Evolutionary conservation across 169 alveolate genomes (phyloP), one percentile per base, ranked within the genome.

Genomic region (Plasmodium reichenowi): DNA sequence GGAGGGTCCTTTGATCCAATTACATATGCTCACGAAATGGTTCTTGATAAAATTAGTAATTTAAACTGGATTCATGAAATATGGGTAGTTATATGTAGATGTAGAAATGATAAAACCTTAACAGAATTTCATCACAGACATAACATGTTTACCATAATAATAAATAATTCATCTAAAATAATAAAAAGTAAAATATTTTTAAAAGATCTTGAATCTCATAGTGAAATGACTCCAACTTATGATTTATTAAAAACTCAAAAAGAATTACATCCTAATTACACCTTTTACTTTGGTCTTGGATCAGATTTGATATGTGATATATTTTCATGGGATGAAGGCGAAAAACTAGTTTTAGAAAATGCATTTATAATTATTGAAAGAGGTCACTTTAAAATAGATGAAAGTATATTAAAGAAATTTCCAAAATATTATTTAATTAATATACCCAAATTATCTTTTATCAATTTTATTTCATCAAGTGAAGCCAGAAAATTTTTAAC

Each of bases 1-100:
- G 89, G 89, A 64, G 89, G 89, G 20, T 78, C 89, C 26, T 78
- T 50, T 66, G 89, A 78, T 52, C 89, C 89, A 52, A 32, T 66
- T 64, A 78, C 89, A 4, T 58, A 64, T 64, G 89, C 78, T 17
- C 89, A 78, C 29, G 89, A 78, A 78, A 78, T 78, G 89, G 89
- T 78, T 20, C 89, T 78, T 26, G 10, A 52, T 3, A 56, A 78
- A 32, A 26, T 78, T 43, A 64, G 78, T 60, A 78, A 48, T 59
- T 70, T 78, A 67, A 26, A 78, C 8, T 78, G 89, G 89, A 54
- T 78, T 32, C 78, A 78, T 70, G 89, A 78, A 66, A 66, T 78
- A 48, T 78, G 89, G 89, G 89, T 78, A 45, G 89, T 78, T 45
- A n/a, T 78, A 45, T 64, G 89, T 24, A 78, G 76, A 59, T 78